Evolutionary conservation across 306 rosid genomes (phyloP).

Genomic region (Crotalaria pallida): DNA sequence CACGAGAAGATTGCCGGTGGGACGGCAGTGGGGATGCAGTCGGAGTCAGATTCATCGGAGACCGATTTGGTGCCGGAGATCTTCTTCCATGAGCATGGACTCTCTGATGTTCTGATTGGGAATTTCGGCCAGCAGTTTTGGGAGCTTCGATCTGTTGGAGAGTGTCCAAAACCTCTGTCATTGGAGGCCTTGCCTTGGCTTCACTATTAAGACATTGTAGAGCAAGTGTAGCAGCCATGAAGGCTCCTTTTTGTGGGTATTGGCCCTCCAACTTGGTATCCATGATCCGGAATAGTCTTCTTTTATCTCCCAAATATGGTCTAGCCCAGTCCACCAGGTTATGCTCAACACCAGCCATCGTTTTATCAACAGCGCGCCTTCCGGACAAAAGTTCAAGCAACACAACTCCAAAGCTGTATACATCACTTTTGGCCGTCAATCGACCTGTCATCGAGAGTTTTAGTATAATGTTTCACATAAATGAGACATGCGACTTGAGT

Average conservation of each 20-base stretch:
- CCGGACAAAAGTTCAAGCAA: slow-evolving; percentile 77
- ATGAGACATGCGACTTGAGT: not conserved
- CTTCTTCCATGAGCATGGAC: slow-evolving; percentile 24
- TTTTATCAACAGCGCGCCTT: slow-evolving; percentile 67
- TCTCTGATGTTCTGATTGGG: slow-evolving; percentile 39
- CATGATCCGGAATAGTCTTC: slow-evolving; percentile 83
- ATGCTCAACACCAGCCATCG: slow-evolving; percentile 58
- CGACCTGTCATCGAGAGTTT: slow-evolving; percentile 48
- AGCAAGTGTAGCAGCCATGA: slow-evolving; percentile 67
- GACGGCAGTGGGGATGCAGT: slow-evolving; percentile 54
- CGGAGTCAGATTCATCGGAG: slow-evolving; percentile 45
- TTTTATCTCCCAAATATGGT: slow-evolving; percentile 68
- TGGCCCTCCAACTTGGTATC: slow-evolving; percentile 88
- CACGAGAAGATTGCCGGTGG: slow-evolving; percentile 46
- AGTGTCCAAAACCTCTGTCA: slow-evolving; percentile 63
- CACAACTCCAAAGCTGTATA: slow-evolving; percentile 93
- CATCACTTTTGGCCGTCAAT: slow-evolving; percentile 83
- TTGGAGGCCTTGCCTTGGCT: slow-evolving; percentile 73
- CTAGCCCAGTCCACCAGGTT: slow-evolving; percentile 86
- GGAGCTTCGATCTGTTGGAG: slow-evolving; percentile 64
- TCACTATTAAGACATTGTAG: slow-evolving; percentile 69
- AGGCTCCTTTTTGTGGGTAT: slow-evolving; percentile 81
- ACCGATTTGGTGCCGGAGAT: slow-evolving; percentile 48
- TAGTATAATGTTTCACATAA: not conserved
- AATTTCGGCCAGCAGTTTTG: slow-evolving; percentile 35